Evolutionary conservation across 2,329 filamentous ascomycete genomes (phyloP).

Genomic region (Stenocarpella maydis): DNA sequence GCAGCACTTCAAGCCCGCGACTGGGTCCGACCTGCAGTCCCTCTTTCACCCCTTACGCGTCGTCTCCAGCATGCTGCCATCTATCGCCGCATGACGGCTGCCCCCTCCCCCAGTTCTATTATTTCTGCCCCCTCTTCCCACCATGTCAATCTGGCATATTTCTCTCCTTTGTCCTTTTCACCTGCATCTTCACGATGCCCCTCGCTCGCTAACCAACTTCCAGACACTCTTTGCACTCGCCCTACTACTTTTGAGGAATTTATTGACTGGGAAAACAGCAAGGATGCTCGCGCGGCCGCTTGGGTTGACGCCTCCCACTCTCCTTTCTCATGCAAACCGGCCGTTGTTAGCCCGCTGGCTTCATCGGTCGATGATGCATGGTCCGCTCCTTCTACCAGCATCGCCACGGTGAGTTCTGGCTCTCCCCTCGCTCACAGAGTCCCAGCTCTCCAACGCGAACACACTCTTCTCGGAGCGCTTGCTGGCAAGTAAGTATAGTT

Average conservation of each 20-base stretch:
- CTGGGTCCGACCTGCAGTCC: neutral
- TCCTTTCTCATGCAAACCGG: conserved; percentile 12
- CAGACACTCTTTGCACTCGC: neutral
- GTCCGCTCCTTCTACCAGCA: conserved; percentile 23
- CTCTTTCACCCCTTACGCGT: neutral
- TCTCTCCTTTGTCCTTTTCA: neutral
- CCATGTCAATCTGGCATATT: neutral
- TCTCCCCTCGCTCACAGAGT: conserved; percentile 15
- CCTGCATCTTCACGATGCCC: neutral
- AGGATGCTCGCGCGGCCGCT: neutral
- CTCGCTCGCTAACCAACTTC: neutral
- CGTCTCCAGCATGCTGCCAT: neutral
- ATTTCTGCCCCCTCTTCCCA: neutral
- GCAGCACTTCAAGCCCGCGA: neutral
- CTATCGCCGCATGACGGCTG: neutral
- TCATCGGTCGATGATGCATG: conserved; percentile 24
- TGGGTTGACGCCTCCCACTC: neutral
- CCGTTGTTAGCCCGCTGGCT: conserved; percentile 12
- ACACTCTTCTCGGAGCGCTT: conserved; percentile 18
- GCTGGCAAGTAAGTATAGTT: conserved; percentile 4
- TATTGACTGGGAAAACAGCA: neutral
- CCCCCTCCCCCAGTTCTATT: neutral
- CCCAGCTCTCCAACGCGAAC: neutral
- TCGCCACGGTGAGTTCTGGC: conserved; percentile 7
- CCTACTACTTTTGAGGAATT: neutral